A percentile compares a stretch with the other conserved stretches of the same genome.
Evolutionary conservation across 192 early-diverging fungal genomes (phyloP).

Genomic region (Rhizoclosmatium sp.): DNA sequence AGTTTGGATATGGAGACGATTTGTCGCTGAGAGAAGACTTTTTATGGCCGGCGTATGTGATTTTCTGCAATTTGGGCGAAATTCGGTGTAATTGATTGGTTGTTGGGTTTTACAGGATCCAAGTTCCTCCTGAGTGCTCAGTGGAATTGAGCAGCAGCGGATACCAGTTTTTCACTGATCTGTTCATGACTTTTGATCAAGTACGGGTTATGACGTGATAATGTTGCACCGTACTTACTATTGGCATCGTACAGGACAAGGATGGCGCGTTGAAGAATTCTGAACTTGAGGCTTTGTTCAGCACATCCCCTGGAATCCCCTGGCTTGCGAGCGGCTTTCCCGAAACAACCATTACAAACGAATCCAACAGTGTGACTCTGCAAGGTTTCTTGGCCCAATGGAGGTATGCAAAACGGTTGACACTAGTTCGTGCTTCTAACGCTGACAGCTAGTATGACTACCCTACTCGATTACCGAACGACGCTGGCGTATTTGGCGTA

Average conservation of each 20-base stretch:
- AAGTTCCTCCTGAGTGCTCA: slow-evolving; percentile 88
- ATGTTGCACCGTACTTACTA: neutral
- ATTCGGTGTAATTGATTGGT: neutral
- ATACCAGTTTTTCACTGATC: slow-evolving; percentile 93
- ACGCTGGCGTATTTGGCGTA: slow-evolving; percentile 96
- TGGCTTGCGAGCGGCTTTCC: slow-evolving; percentile 90
- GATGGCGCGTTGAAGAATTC: slow-evolving; percentile 90
- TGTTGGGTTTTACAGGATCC: slow-evolving; percentile 62
- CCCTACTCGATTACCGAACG: slow-evolving; percentile 86
- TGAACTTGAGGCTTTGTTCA: slow-evolving; percentile 89
- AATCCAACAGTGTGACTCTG: slow-evolving; percentile 87
- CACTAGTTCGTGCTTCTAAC: neutral
- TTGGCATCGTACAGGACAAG: slow-evolving; percentile 71
- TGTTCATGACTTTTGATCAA: slow-evolving; percentile 93
- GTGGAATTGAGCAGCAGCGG: slow-evolving; percentile 94
- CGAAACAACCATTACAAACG: slow-evolving; percentile 87
- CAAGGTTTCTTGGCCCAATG: slow-evolving; percentile 99
- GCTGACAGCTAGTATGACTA: slow-evolving; percentile 83
- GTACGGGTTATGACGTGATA: slow-evolving; percentile 42
- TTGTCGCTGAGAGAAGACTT: slow-evolving; percentile 91
- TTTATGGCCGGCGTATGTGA: slow-evolving; percentile 73
- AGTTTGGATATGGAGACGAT: slow-evolving; percentile 98
- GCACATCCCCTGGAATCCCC: slow-evolving; percentile 90
- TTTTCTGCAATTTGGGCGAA: neutral
- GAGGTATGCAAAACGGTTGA: slow-evolving; percentile 66